phyloP scores from a whole-genome alignment of 768 basidiomycete genomes.

The Paxillus rubicundulus region DNA sequence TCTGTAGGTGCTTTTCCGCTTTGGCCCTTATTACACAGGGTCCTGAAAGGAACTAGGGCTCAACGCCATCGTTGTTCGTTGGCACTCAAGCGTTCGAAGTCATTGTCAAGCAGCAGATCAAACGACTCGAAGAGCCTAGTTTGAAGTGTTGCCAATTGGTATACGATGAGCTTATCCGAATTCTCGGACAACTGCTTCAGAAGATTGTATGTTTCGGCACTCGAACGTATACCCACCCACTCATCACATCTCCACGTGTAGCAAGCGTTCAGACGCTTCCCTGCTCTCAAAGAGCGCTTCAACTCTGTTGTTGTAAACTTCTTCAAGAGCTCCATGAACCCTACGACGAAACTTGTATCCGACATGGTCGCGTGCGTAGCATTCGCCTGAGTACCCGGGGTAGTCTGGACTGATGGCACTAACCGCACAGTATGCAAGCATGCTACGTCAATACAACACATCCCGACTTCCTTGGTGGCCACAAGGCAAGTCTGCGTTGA shows the following conservation, averaged over 20 bases:
- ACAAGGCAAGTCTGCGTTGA: constrained; percentile 53
- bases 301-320: constrained; percentile 95
- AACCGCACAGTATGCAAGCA: constrained; percentile 79
- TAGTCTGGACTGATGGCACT: constrained; percentile 1
- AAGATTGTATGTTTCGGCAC: constrained; percentile 70
- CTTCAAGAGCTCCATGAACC: constrained; percentile 91
- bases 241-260: constrained; percentile 31
- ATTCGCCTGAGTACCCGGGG: background rate
- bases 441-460: constrained; percentile 99
- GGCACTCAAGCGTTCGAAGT: constrained; percentile 97
- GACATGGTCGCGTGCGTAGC: constrained; percentile 85
- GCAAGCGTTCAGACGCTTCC: constrained; percentile 96
- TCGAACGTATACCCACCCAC: background rate
- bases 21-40: background rate
- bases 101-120: constrained; percentile 99
- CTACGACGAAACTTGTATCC: constrained; percentile 90
- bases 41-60: constrained; percentile 55
- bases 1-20: constrained; percentile 59
- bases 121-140: constrained; percentile 90
- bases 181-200: constrained; percentile 83
- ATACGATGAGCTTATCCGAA: constrained; percentile 96
- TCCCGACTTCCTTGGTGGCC: constrained; percentile 96
- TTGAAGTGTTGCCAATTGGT: constrained; percentile 94
- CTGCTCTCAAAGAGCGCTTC: constrained; percentile 94
- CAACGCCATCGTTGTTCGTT: constrained; percentile 93